These are phyloP conservation scores for Wilhelminamyces savonicus DNA, from an alignment of 805 yeast genomes.

Conservation along the genomic window DNA sequence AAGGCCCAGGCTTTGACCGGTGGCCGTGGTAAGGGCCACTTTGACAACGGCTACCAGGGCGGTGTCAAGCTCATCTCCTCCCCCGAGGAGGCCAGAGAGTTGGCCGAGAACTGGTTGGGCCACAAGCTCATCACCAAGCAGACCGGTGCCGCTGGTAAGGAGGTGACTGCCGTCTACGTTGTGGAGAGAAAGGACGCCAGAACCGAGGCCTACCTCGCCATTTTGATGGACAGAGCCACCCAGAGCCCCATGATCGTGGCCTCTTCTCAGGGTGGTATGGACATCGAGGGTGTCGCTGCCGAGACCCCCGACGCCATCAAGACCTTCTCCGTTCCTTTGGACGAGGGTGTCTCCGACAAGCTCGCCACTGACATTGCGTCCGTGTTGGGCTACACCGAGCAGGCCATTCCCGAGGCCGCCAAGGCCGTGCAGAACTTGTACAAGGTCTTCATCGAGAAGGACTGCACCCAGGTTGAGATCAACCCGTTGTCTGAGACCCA, in stretches of 20 bases:
- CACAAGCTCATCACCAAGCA: constrained; percentile 96
- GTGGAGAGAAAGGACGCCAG: constrained; percentile 92
- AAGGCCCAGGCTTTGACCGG: constrained; percentile 99
- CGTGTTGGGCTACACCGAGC: constrained; percentile 72
- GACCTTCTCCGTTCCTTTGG: constrained; percentile 73
- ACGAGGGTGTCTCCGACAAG: constrained; percentile 72
- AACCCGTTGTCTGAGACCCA: constrained; percentile 94
- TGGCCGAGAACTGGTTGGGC: constrained; percentile 84
- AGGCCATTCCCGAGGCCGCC: constrained; percentile 81
- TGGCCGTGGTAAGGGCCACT: constrained; percentile 99
- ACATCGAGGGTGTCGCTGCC: constrained; percentile 97
- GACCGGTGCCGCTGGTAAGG: constrained; percentile 96
- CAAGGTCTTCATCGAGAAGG: constrained; percentile 84
- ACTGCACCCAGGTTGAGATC: constrained; percentile 97
- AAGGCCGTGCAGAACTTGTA: constrained; percentile 80
- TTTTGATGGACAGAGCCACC: constrained; percentile 87
- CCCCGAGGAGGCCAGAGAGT: constrained; percentile 79
- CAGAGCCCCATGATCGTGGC: constrained; percentile 93
- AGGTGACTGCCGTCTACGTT: constrained; percentile 91
- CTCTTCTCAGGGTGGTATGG: constrained; percentile 99
- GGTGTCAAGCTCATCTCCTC: constrained; percentile 89
- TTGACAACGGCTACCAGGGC: constrained; percentile 91
- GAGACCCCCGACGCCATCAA: constrained; percentile 87
- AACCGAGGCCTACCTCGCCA: constrained; percentile 94
- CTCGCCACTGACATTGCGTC: constrained; percentile 73